A percentile compares a stretch with the other conserved stretches of the same genome.
These are phyloP conservation scores for Pulveroboletus sp. DNA, from an alignment of 768 basidiomycete species.

Conservation along the genomic window DNA sequence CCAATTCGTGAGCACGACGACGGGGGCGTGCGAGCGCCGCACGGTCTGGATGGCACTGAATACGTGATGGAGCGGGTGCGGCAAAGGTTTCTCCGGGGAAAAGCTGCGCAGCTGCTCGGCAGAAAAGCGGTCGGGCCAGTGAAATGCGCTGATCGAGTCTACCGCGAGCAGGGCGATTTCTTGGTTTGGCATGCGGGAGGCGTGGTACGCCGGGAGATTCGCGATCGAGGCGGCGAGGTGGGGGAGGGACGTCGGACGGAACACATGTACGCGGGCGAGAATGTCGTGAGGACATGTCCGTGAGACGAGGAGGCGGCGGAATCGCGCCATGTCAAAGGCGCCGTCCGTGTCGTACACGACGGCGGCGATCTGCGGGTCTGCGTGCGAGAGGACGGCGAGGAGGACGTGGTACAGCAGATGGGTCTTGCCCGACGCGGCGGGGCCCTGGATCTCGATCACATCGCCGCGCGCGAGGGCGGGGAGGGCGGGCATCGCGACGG, in stretches of 20 bases:
- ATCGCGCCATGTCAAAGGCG: constrained; percentile 56
- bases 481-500: constrained; percentile 18
- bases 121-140: constrained; percentile 74
- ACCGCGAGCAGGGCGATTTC: constrained; percentile 68
- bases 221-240: constrained; percentile 70
- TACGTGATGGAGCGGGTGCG: constrained; percentile 44
- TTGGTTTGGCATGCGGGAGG: constrained; percentile 42
- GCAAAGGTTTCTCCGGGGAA: constrained; percentile 7
- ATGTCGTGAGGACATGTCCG: constrained; percentile 40
- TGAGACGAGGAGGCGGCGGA: constrained; percentile 49
- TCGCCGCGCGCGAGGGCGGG: constrained; percentile 50
- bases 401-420: constrained; percentile 71
- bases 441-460: constrained; percentile 75
- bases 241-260: constrained; percentile 61
- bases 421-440: constrained; percentile 73
- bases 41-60: constrained; percentile 46
- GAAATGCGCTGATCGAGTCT: constrained; percentile 74
- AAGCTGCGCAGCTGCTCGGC: constrained; percentile 48
- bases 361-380: constrained; percentile 52
- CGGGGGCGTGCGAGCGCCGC: constrained; percentile 45
- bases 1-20: constrained; percentile 64
- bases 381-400: constrained; percentile 51
- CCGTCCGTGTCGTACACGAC: constrained; percentile 71
- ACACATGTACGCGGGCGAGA: constrained; percentile 62
- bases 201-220: constrained; percentile 55